Evolutionary conservation across 495 filamentous ascomycete genomes (phyloP), one percentile per base, ranked within the genome.

Genomic region (Neurospora sp.): DNA sequence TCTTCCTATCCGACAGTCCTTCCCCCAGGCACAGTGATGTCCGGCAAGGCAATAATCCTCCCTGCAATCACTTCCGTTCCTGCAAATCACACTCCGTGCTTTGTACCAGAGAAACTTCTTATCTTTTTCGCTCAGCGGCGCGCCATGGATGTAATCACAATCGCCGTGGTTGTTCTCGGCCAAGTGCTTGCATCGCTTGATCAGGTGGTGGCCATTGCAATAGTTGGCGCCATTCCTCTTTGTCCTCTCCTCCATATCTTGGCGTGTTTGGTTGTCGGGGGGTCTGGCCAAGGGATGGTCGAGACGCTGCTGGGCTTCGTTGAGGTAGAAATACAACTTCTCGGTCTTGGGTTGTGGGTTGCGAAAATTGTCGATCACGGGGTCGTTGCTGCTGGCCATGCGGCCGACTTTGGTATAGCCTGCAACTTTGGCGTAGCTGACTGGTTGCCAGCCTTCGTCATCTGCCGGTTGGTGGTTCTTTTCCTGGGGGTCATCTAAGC

Each of bases 151-250:
- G 42, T 79, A 84, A 7, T 40, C 71, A 76, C 82, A 84, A 8
- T 69, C 37, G 0, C 45, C 45, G 9, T 53, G 8, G 0, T 14
- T 53, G 20, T 22, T 53, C 9, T 53, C 45, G 5, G 45, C 20
- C 45, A 44, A 69, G 22, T 76, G 76, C 44, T 72, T 75, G 75
- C 82, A 84, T 16, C 6, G 41, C 9, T 75, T 75, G 14, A 61
- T 71, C 3, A 84, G 70, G 44, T 84, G 81, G 69, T 70, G 81
- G 9, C 75, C 42, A 72, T 84, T 83, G 72, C 82, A 84, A 48
- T 78, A 78, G 45, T 81, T 80, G 40, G 70, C 72, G 4, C 73
- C 73, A 27, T 79, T 80, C 16, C 45, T 77, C 5, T 70, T 71
- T 8, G 68, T 68, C 4, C 77, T 77, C 14, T 82, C 78, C 3